A percentile compares a stretch with the other conserved stretches of the same genome.
Evolutionary conservation across 2,329 filamentous ascomycete genomes (phyloP).

Genomic region (Microcyclospora tardicrescens): DNA sequence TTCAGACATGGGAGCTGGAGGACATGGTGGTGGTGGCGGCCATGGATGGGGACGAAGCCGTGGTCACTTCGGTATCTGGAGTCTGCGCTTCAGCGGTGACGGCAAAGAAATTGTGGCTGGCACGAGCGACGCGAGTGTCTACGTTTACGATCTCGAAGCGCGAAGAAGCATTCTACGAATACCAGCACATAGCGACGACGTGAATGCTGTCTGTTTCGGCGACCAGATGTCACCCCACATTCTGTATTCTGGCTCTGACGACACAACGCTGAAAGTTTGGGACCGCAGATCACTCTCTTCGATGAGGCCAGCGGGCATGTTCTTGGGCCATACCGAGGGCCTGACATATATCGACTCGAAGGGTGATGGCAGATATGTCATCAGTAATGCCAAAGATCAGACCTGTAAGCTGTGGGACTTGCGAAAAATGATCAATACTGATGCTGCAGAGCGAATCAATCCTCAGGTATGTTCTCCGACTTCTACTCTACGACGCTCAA

Average conservation of each 20-base stretch:
- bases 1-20: constrained; percentile 34
- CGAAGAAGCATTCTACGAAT: constrained; percentile 62
- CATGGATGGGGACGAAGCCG: constrained; percentile 16
- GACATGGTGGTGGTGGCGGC: constrained; percentile 19
- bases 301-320: constrained; percentile 50
- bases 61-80: constrained; percentile 50
- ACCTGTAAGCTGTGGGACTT: constrained; percentile 96
- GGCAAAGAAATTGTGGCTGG: constrained; percentile 83
- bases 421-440: constrained; percentile 70
- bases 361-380: constrained; percentile 75
- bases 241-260: constrained; percentile 89
- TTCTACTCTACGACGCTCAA: not conserved
- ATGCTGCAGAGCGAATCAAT: constrained; percentile 45
- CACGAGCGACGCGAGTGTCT: constrained; percentile 63
- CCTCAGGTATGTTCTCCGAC: constrained; percentile 23
- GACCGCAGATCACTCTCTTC: constrained; percentile 61
- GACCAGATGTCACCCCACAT: constrained; percentile 83
- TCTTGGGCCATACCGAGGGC: constrained; percentile 53
- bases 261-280: constrained; percentile 91
- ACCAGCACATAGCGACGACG: constrained; percentile 69
- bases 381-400: constrained; percentile 92
- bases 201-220: constrained; percentile 94
- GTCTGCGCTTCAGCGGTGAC: constrained; percentile 82
- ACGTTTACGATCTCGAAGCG: constrained; percentile 86
- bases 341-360: constrained; percentile 64